Evolutionary conservation across 768 basidiomycete genomes (phyloP).

Genomic region (Coprinopsis marcescibilis): DNA sequence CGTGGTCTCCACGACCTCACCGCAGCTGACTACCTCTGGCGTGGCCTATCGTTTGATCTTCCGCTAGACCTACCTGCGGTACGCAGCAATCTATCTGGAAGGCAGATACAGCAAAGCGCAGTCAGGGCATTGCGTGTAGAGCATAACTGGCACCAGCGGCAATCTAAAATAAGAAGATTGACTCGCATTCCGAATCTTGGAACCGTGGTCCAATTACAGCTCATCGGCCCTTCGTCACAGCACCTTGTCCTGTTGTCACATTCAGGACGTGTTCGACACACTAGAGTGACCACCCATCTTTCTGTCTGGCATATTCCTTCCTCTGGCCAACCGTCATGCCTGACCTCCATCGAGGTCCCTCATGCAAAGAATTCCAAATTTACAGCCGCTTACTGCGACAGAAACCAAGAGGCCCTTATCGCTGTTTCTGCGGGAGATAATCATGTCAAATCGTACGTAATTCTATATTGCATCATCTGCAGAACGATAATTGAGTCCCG

Average conservation of each 20-base stretch:
- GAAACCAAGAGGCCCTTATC: background rate
- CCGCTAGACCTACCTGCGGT: constrained; percentile 35
- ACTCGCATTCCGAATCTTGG: constrained; percentile 32
- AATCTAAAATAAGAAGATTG: constrained; percentile 28
- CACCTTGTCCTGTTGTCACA: constrained; percentile 31
- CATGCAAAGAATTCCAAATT: constrained; percentile 7
- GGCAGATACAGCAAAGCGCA: constrained; percentile 28
- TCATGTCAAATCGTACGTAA: constrained; percentile 2
- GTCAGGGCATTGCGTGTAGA: constrained; percentile 45
- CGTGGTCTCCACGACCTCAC: constrained; percentile 47
- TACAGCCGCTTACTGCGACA: constrained; percentile 3
- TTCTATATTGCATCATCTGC: background rate
- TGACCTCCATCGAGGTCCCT: constrained; percentile 7
- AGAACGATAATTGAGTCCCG: background rate
- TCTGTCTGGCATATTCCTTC: constrained; percentile 7
- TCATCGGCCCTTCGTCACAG: constrained; percentile 45
- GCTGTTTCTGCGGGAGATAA: background rate
- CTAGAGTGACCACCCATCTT: constrained; percentile 8
- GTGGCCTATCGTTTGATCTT: constrained; percentile 37
- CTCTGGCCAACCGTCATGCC: background rate
- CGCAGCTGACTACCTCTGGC: constrained; percentile 48
- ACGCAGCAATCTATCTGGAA: constrained; percentile 25
- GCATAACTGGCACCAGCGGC: constrained; percentile 39
- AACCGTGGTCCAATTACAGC: constrained; percentile 37
- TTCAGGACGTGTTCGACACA: background rate